Percentiles rank a stretch among this genome's conserved stretches.
phyloP scores from a whole-genome alignment of 2,329 filamentous ascomycete species.

The Fusarium beomiforme region DNA sequence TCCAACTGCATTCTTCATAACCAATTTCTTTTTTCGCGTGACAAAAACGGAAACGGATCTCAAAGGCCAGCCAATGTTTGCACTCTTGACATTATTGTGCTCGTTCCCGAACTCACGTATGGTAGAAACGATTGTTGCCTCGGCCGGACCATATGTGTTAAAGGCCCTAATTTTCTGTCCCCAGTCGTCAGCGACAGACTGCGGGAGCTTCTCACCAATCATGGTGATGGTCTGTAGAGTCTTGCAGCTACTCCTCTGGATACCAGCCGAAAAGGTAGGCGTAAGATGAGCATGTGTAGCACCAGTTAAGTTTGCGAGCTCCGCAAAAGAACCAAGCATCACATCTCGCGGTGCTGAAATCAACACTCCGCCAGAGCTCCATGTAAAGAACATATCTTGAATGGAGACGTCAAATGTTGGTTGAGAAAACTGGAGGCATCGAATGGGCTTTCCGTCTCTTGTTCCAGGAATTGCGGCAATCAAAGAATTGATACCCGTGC shows the following conservation, averaged over 20 bases:
- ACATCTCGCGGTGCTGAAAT: slow-evolving; percentile 66
- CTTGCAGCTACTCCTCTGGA: slow-evolving; percentile 53
- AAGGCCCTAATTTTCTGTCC: slow-evolving; percentile 32
- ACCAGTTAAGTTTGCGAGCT: slow-evolving; percentile 57
- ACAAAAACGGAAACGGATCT: slow-evolving; percentile 7
- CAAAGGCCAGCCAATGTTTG: slow-evolving; percentile 42
- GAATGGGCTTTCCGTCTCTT: not conserved
- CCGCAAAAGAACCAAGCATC: slow-evolving; percentile 64
- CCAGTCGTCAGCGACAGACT: slow-evolving; percentile 66
- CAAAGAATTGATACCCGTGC: not conserved
- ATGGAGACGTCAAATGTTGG: slow-evolving; percentile 58
- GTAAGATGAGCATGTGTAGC: slow-evolving; percentile 71
- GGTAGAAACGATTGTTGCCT: slow-evolving; percentile 43
- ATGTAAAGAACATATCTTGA: slow-evolving; percentile 73
- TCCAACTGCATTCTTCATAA: slow-evolving; percentile 66
- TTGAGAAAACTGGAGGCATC: slow-evolving; percentile 50
- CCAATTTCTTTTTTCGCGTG: slow-evolving; percentile 42
- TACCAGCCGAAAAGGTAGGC: slow-evolving; percentile 67
- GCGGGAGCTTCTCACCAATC: slow-evolving; percentile 69
- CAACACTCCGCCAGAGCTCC: slow-evolving; percentile 68
- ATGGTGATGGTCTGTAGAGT: slow-evolving; percentile 68
- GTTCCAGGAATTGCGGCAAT: not conserved
- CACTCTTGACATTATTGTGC: slow-evolving; percentile 33
- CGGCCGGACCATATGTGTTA: slow-evolving; percentile 44
- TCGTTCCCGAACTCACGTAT: slow-evolving; percentile 39